Conservation (phyloP, 306 rosid species). For the Prunus davidiana region DNA sequence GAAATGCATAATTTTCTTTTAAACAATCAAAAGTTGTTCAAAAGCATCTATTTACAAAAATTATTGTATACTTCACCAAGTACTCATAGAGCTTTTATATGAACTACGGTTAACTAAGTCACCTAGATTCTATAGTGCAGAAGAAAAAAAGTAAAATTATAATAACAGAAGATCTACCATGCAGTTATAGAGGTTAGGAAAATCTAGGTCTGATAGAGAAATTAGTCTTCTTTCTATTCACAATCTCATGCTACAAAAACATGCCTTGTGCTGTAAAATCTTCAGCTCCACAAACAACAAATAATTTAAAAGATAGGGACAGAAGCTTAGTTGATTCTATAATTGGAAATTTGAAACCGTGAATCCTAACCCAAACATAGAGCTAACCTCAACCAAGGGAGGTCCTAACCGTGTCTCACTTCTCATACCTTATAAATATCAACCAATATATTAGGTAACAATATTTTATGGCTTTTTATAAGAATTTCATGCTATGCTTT, state of each 20-base stretch:
- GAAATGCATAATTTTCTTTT: constrained; percentile 10
- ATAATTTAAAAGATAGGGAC: neutral
- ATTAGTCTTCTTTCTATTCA: neutral
- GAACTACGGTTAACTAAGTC: neutral
- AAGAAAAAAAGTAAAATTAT: neutral
- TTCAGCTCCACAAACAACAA: neutral
- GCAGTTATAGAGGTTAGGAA: neutral
- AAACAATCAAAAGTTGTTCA: neutral
- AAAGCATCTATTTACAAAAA: neutral
- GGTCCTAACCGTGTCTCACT: neutral
- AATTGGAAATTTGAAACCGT: neutral
- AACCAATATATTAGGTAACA: neutral
- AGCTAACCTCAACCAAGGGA: neutral
- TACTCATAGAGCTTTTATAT: neutral
- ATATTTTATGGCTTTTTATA: too few relatives aligned
- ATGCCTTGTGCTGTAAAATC: neutral
- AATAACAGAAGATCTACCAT: neutral
- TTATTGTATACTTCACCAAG: neutral
- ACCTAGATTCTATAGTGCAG: neutral
- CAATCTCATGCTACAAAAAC: neutral
- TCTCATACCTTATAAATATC: neutral
- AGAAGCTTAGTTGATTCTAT: neutral
- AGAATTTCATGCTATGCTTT: neutral
- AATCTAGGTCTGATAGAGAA: neutral
- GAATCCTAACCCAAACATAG: neutral